phyloP scores from a whole-genome alignment of 2,329 filamentous ascomycete species.

The Triangularia setosa region DNA sequence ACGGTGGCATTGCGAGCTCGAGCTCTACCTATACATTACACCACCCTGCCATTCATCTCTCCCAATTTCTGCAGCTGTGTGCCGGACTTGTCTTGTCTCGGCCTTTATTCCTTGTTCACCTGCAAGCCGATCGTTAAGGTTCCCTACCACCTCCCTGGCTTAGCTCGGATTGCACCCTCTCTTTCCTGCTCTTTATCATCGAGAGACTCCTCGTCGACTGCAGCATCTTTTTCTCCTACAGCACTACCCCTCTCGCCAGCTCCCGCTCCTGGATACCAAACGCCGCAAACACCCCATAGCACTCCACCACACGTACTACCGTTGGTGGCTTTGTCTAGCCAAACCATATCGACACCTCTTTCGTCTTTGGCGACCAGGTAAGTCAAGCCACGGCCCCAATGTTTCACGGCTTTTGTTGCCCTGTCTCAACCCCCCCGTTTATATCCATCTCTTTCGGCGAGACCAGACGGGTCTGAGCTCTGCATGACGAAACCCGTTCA shows the following conservation, averaged over 20 bases:
- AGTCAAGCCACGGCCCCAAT: neutral
- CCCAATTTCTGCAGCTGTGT: constrained; percentile 6
- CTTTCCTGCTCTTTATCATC: constrained; percentile 13
- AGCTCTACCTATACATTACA: neutral
- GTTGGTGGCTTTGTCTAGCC: neutral
- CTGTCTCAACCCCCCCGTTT: neutral
- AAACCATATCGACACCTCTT: neutral
- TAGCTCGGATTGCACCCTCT: constrained; percentile 3
- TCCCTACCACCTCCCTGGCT: constrained; percentile 9
- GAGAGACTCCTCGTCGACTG: neutral
- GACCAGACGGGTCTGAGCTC: neutral
- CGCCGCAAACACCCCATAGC: neutral
- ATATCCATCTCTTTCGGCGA: neutral
- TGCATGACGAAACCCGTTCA: constrained; percentile 6
- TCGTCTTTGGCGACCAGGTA: neutral
- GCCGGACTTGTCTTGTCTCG: constrained; percentile 11
- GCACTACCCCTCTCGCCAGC: neutral
- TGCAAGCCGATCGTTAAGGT: constrained; percentile 13
- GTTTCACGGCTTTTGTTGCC: constrained; percentile 1
- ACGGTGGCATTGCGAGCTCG: neutral
- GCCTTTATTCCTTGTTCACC: constrained; percentile 22
- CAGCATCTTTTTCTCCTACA: neutral
- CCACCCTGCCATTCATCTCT: constrained; percentile 3
- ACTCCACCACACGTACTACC: neutral
- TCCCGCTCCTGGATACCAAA: neutral